Base-by-base conservation (phyloP, 306 rosid species). In the Quercus engelmannii region DNA sequence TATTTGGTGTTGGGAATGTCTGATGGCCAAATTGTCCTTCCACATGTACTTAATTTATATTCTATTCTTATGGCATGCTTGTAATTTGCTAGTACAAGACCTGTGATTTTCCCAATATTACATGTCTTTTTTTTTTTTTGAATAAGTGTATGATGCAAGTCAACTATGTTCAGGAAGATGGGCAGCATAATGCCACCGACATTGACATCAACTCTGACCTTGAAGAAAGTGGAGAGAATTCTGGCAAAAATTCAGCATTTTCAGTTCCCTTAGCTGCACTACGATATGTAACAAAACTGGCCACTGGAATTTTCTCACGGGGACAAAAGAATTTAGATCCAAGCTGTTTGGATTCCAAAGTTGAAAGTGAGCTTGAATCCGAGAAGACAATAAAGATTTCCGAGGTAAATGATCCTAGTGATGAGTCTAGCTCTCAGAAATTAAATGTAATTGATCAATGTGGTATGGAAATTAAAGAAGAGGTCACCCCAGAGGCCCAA, bases 261-360 rank as follows among this genome's bases (percentile, higher is more conserved):
- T 84, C 99, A 75, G 94, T 89, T 77, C 97, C 99, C 61, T 77
- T 93, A 71, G 99, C 99, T 83, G 99, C 99, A 65, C 20, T 91
- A 73, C 91, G 92, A 76, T 96, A 84, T 21, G 90, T 96, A 76
- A 89, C 93, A 74, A 90, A 96, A 87, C 88, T 96, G 75, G 99
- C 99, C 69, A 55, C 86, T 80, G 99, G 98, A 82, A 87, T 96
- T 76, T 96, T 96, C 87, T 93, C 99, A 41, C 88, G 91, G 80
- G 97, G 91, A 76, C 92, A 87, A 84, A 93, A 82, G 70, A 88
- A 78, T 81, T 56, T 63, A 55, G 92, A 89, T 76, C 85, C 88
- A 76, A 74, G 28, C 81, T 67, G 80, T 85, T 51, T 71, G 78
- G 92, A 87, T 77, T 77, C 87, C 17, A 84, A 75, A 67, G 76